These are phyloP conservation scores for Solanum chiquidenum DNA, from an alignment of 257 asterid species.

Conservation along the genomic window DNA sequence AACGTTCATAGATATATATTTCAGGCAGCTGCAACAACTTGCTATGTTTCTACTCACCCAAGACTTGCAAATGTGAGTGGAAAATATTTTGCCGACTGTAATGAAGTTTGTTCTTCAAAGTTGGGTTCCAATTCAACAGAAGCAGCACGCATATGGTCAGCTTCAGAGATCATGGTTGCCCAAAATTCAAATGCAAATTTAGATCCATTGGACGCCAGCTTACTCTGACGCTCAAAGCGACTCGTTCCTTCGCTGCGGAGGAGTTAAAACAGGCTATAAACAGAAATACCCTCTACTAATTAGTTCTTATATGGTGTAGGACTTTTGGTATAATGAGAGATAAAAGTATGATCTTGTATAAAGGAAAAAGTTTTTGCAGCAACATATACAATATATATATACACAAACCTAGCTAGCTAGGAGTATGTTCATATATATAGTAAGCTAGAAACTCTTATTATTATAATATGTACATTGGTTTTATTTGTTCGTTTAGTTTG, in stretches of 20 bases:
- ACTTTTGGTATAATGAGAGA: not conserved
- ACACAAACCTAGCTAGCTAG: not conserved
- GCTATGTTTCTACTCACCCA: slow-evolving; percentile 80
- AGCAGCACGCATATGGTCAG: slow-evolving; percentile 66
- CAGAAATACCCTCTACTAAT: not conserved
- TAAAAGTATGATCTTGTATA: not conserved
- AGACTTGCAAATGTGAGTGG: slow-evolving; percentile 48
- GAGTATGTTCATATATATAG: not conserved
- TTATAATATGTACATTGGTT: not conserved
- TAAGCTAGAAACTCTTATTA: not conserved
- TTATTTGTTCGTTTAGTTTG: not conserved
- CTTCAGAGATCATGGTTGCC: slow-evolving; percentile 60
- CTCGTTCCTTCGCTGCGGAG: not conserved
- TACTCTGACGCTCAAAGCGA: not conserved
- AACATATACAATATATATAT: not conserved
- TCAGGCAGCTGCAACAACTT: slow-evolving; percentile 96
- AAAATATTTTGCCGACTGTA: slow-evolving; percentile 79
- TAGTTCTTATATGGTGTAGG: not conserved
- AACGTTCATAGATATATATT: not conserved
- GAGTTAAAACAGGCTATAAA: not conserved
- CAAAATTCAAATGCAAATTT: slow-evolving; percentile 3
- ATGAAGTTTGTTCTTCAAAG: slow-evolving; percentile 66
- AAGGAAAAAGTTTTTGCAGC: not conserved
- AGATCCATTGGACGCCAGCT: not conserved
- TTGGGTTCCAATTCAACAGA: slow-evolving; percentile 48